Evolutionary conservation across 108 stramenopile species (phyloP).

Genomic region (Nannochloropsis gaditana): DNA sequence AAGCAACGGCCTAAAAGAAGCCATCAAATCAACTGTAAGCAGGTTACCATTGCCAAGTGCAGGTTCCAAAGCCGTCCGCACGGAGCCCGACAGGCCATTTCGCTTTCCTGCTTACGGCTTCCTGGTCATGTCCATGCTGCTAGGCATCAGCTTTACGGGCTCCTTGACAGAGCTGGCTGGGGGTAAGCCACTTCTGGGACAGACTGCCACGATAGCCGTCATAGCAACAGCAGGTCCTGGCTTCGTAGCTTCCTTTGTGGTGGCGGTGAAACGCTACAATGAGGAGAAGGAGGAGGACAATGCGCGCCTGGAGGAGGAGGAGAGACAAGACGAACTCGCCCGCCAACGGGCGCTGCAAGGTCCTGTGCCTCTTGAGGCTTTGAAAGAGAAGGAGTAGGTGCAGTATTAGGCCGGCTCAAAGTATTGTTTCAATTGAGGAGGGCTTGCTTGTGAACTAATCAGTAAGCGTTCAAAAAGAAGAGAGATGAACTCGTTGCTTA

Average conservation of each 20-base stretch:
- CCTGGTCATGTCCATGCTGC: neutral
- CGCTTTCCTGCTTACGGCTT: conserved; percentile 17
- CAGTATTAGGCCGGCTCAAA: too few species aligned
- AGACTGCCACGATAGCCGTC: neutral
- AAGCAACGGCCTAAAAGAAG: neutral
- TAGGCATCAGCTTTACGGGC: conserved; percentile 1
- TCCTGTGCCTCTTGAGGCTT: neutral
- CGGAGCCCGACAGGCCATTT: neutral
- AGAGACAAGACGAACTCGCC: neutral
- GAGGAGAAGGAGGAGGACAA: conserved; percentile 20
- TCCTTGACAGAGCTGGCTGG: neutral
- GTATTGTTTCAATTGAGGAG: too few species aligned
- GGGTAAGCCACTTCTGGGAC: neutral
- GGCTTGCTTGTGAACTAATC: too few species aligned
- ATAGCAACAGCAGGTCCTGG: conserved; percentile 19
- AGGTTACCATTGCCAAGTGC: neutral
- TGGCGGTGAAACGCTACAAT: conserved; percentile 6
- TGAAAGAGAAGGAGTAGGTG: neutral
- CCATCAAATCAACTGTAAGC: neutral
- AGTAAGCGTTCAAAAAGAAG: too few species aligned
- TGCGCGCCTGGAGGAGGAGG: neutral
- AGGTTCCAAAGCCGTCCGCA: neutral
- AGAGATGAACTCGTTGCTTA: too few species aligned
- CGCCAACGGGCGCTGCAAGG: conserved; percentile 16
- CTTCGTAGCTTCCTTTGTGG: conserved; percentile 3